Percentiles rank a stretch among this genome's conserved stretches.
These are phyloP conservation scores for Clavulina sp. DNA, from an alignment of 768 basidiomycete species.

Conservation along the genomic window DNA sequence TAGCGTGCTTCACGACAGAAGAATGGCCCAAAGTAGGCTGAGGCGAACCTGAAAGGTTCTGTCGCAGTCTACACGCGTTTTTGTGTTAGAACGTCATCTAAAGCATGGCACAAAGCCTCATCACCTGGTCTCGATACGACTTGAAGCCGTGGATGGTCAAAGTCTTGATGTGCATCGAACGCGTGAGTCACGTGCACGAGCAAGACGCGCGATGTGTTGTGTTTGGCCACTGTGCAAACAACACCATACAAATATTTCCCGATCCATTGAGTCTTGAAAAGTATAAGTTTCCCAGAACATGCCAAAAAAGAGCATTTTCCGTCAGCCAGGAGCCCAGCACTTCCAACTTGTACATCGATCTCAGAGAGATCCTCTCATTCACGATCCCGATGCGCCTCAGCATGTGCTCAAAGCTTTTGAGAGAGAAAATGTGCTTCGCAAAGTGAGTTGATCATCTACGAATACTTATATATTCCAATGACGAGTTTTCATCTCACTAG, in stretches of 20 bases:
- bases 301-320: slow-evolving; percentile 75
- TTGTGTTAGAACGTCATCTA: not conserved
- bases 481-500: slow-evolving; percentile 20
- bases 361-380: slow-evolving; percentile 85
- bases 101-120: not conserved
- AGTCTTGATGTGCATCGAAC: slow-evolving; percentile 50
- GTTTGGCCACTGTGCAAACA: no score
- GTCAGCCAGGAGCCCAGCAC: slow-evolving; percentile 76
- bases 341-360: slow-evolving; percentile 97
- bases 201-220: no score
- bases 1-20: not conserved
- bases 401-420: slow-evolving; percentile 79
- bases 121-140: slow-evolving; percentile 39
- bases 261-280: no score
- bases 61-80: slow-evolving; percentile 24
- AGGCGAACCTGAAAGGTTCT: slow-evolving; percentile 52
- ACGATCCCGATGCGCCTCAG: slow-evolving; percentile 75
- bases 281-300: no score
- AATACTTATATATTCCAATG: slow-evolving; percentile 1
- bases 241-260: no score
- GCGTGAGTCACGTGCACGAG: no score
- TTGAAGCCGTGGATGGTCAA: slow-evolving; percentile 93
- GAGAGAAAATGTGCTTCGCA: slow-evolving; percentile 44
- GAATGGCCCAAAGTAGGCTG: not conserved
- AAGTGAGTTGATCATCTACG: slow-evolving; percentile 24